Evolutionary conservation across 495 filamentous ascomycete genomes (phyloP), one percentile per base, ranked within the genome.

Genomic region (Pyrenula massariospora): DNA sequence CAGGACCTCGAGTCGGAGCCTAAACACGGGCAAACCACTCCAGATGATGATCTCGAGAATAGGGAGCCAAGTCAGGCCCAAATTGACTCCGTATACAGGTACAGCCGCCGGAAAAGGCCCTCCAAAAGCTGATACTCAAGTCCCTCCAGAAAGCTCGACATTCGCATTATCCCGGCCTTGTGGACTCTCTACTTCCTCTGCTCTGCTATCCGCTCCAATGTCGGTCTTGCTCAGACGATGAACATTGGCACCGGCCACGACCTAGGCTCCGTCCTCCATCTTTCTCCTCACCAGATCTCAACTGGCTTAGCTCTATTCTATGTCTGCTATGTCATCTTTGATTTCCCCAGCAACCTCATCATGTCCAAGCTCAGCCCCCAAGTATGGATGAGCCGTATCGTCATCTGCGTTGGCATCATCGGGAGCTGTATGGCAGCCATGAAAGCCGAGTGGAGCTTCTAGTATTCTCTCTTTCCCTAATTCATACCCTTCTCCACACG

Each of bases 101-200:
- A 52, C n/a, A 49, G 21, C 12, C 10, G 21, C 24, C 24, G 54
- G 11, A 55, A 50, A 19, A 25, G 11, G 24, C 25, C 1, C 25
- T n/a, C 15, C 23, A 19, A 12, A 19, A 19, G 11, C 8, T 1
- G 24, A 48, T 15, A 22, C 22, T 2, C 22, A 3, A 57, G 11
- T 20, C 24, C 12, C 5, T 42, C 15, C 53, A 74, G 80, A 57
- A 95, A 93, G 67, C 74, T 95, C 56, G 90, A 95, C 63, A 75
- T 74, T 10, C 84, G 90, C 50, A 92, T 95, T 66, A 86, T 95
- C 58, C 88, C 89, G 59, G 88, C 91, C 42, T 91, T 96, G 68
- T 95, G 90, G 90, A 70, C 85, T n/a, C 77, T 96, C 8, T 96
- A 96, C 70, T 95, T 96, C 67, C 77, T 95, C 57, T 89, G 87